These are phyloP conservation scores for Kodamaea arcana DNA, from an alignment of 1,139 yeast species.

Conservation along the genomic window DNA sequence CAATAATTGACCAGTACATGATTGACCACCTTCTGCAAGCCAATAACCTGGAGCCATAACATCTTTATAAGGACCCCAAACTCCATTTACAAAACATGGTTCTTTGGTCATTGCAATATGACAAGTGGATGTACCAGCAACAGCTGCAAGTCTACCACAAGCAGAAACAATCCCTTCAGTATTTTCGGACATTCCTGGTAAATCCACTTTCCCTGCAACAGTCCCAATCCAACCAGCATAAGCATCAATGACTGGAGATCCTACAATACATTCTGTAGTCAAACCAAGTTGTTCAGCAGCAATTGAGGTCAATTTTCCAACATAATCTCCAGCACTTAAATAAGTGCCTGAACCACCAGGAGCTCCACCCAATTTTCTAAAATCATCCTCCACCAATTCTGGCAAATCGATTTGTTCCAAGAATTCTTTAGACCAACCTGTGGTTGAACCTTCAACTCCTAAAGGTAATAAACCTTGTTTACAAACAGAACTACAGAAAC, in stretches of 20 bases:
- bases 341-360: constrained; percentile 68
- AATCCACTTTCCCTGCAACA: constrained; percentile 78
- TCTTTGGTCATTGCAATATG: constrained; percentile 85
- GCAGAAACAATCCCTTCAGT: constrained; percentile 51
- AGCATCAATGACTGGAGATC: constrained; percentile 95
- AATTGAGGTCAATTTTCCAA: constrained; percentile 61
- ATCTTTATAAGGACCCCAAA: constrained; percentile 98
- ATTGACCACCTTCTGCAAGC: constrained; percentile 99
- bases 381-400: constrained; percentile 75
- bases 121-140: constrained; percentile 97
- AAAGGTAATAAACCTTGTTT: constrained; percentile 92
- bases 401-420: constrained; percentile 62
- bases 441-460: constrained; percentile 79
- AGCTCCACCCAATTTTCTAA: constrained; percentile 78
- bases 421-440: constrained; percentile 89
- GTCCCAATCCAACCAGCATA: constrained; percentile 99
- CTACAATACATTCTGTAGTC: constrained; percentile 75
- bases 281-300: constrained; percentile 87
- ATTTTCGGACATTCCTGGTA: constrained; percentile 35
- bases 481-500: constrained; percentile 87
- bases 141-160: constrained; percentile 89
- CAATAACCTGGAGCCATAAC: constrained; percentile 84
- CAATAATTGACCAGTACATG: constrained; percentile 90
- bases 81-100: constrained; percentile 90
- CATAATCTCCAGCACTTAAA: constrained; percentile 82